phyloP scores from a whole-genome alignment of 176 grass and related monocot species.

The Saccharum officinarum region DNA sequence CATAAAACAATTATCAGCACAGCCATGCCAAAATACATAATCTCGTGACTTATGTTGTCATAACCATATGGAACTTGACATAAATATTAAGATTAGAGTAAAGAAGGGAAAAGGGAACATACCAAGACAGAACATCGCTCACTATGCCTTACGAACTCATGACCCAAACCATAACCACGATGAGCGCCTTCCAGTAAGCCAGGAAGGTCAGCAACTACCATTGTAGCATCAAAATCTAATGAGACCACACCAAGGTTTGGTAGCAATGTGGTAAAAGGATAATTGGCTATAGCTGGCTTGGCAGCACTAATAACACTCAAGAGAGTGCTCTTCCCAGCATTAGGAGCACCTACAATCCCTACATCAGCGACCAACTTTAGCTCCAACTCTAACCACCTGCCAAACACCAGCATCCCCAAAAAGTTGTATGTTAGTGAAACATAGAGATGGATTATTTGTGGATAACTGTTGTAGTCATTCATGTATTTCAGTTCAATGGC shows the following conservation, averaged over 20 bases:
- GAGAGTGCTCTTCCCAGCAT: slow-evolving; percentile 97
- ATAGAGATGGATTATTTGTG: background rate
- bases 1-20: background rate
- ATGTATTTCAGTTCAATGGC: slow-evolving; percentile 1
- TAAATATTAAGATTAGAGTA: background rate
- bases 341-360: slow-evolving; percentile 95
- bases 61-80: slow-evolving; percentile 3
- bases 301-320: slow-evolving; percentile 85
- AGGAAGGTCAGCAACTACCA: slow-evolving; percentile 95
- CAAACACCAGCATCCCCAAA: slow-evolving; percentile 23
- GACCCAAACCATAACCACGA: slow-evolving; percentile 88
- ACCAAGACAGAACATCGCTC: slow-evolving; percentile 91
- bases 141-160: slow-evolving; percentile 93
- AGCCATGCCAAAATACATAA: background rate
- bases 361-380: slow-evolving; percentile 96
- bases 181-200: slow-evolving; percentile 96
- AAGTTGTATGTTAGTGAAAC: background rate
- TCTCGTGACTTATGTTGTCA: background rate
- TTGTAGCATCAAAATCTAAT: slow-evolving; percentile 91
- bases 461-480: background rate
- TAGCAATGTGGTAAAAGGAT: slow-evolving; percentile 93
- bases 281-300: slow-evolving; percentile 93
- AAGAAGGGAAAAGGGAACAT: slow-evolving; percentile 5
- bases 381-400: slow-evolving; percentile 97
- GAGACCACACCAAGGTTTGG: slow-evolving; percentile 97